Conservation (phyloP, 2,329 filamentous ascomycete species). For the Cladosporium sphaerospermum region DNA sequence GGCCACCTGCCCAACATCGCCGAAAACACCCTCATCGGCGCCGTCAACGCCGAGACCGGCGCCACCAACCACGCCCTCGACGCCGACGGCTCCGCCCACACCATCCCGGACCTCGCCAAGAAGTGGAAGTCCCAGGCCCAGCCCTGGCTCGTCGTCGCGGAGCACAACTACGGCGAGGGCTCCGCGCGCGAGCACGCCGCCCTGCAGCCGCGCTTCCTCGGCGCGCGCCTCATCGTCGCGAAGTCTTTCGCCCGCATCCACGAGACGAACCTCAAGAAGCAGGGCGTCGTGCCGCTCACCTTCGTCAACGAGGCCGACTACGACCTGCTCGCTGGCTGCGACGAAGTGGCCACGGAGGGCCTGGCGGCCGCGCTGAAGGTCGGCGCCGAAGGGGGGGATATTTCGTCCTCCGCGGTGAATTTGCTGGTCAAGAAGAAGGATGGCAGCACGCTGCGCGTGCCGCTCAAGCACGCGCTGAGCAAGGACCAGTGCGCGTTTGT, state of each 20-base stretch:
- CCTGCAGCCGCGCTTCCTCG: constrained; percentile 83
- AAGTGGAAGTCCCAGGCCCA: constrained; percentile 70
- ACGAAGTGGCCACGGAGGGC: constrained; percentile 75
- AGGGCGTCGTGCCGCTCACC: constrained; percentile 90
- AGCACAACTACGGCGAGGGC: constrained; percentile 95
- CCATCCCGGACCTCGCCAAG: constrained; percentile 81
- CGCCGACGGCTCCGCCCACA: constrained; percentile 58
- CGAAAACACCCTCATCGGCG: constrained; percentile 94
- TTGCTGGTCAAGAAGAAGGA: constrained; percentile 52
- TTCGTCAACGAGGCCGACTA: constrained; percentile 88
- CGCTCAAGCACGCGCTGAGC: constrained; percentile 81
- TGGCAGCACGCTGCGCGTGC: constrained; percentile 57
- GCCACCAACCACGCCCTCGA: constrained; percentile 94
- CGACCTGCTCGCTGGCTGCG: constrained; percentile 73
- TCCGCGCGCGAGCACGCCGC: constrained; percentile 85
- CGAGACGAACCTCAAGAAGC: constrained; percentile 95
- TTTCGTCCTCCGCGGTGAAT: constrained; percentile 43
- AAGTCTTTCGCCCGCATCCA: constrained; percentile 91
- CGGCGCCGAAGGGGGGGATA: constrained; percentile 63
- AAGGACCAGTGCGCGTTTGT: constrained; percentile 90
- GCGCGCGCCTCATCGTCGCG: constrained; percentile 72
- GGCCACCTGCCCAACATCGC: constrained; percentile 97
- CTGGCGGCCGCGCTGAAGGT: constrained; percentile 73
- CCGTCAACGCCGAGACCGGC: constrained; percentile 82
- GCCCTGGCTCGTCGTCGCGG: constrained; percentile 90